phyloP scores from a whole-genome alignment of 768 basidiomycete species.

The Termitomyces sp. region DNA sequence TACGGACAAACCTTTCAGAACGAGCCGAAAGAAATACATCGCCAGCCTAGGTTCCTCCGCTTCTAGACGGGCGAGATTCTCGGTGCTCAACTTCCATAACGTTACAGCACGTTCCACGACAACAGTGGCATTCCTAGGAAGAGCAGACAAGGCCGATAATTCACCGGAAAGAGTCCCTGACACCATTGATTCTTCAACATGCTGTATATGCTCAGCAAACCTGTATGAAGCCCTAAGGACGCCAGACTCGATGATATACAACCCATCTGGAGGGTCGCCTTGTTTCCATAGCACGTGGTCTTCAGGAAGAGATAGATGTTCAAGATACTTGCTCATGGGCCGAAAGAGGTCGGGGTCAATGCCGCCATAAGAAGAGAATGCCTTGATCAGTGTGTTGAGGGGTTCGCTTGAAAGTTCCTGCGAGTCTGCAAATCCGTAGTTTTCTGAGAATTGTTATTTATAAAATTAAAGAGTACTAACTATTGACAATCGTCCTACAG shows the following conservation, averaged over 20 bases:
- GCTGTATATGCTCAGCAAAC: constrained; percentile 63
- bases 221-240: constrained; percentile 79
- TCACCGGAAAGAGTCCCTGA: constrained; percentile 92
- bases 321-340: constrained; percentile 68
- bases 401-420: constrained; percentile 50
- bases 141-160: constrained; percentile 75
- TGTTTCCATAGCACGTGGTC: constrained; percentile 71
- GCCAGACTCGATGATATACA: constrained; percentile 89
- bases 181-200: constrained; percentile 88
- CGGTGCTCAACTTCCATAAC: constrained; percentile 74
- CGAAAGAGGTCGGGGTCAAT: constrained; percentile 53
- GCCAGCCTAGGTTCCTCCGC: constrained; percentile 63
- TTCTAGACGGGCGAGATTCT: constrained; percentile 59
- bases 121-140: constrained; percentile 81
- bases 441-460: constrained; percentile 16
- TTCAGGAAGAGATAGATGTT: constrained; percentile 49
- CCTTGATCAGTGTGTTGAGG: constrained; percentile 66
- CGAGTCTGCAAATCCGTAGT: constrained; percentile 19
- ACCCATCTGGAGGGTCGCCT: constrained; percentile 67
- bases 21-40: constrained; percentile 57
- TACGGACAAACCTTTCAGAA: constrained; percentile 48
- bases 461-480: constrained; percentile 23
- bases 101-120: constrained; percentile 73
- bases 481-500: constrained; percentile 61
- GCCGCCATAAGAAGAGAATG: constrained; percentile 71